A percentile compares a stretch with the other conserved stretches of the same genome.
Conservation (phyloP, 2,329 filamentous ascomycete genomes). For the Stemphylium lycopersici region DNA sequence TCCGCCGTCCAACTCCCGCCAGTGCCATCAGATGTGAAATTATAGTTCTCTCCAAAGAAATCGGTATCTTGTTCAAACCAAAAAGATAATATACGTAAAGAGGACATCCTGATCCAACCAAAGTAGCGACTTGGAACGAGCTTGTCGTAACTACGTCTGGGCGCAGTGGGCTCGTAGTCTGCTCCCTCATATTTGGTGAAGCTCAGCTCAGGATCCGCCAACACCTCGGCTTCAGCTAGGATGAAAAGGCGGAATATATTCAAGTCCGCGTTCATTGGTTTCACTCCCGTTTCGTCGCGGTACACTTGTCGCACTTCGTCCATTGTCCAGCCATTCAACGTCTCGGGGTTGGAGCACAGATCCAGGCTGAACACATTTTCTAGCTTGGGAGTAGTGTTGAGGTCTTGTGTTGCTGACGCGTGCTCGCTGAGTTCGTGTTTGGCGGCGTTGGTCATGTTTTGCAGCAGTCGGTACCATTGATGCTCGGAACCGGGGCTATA, state of each 20-base stretch:
- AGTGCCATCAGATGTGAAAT: too few relatives aligned
- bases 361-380: too few relatives aligned
- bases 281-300: neutral
- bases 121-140: neutral
- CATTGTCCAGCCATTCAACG: neutral
- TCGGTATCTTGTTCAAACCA: neutral
- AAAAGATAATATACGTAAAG: neutral
- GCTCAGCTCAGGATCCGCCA: neutral
- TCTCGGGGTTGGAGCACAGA: too few relatives aligned
- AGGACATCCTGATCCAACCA: slow-evolving; percentile 1
- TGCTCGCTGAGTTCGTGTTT: too few relatives aligned
- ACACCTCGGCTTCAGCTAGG: neutral
- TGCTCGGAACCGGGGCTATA: too few relatives aligned
- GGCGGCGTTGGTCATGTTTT: too few relatives aligned
- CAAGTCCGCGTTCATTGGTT: neutral
- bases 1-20: too few relatives aligned
- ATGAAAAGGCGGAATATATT: neutral
- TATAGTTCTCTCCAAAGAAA: neutral
- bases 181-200: neutral
- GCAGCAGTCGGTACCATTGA: too few relatives aligned
- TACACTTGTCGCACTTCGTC: neutral
- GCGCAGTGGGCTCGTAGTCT: neutral
- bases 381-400: too few relatives aligned
- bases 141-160: neutral
- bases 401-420: too few relatives aligned